Evolutionary conservation across 2,329 filamentous ascomycete genomes (phyloP), one percentile per base, ranked within the genome.

Genomic region (Sporothrix mexicana): DNA sequence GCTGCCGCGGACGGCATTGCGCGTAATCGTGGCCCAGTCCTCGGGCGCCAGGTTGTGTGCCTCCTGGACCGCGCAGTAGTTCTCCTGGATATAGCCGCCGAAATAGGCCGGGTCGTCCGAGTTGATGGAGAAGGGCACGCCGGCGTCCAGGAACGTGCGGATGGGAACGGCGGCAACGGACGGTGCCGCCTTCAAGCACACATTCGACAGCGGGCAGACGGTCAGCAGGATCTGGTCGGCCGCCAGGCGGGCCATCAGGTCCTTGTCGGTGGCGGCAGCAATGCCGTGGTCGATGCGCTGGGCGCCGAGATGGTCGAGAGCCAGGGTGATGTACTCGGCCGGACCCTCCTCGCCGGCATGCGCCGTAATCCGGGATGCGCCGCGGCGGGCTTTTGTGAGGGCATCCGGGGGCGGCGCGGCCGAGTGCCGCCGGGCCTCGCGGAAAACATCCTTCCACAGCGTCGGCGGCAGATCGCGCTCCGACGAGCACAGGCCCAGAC

Each of bases 301-400:
- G 57, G 89, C 88, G 25, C 85, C 83, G 59, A 94, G 85, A 43
- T 84, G 78, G 76, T 92, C 87, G 55, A 94, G 82, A 1, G 92
- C 90, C 36, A 85, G 84, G 30, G 82, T 81, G 76, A 95, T 90
- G 80, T 92, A 93, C 5, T 84, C 84, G 3, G 90, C 82, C 17
- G 91, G 90, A 0, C 91, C 92, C 78, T 95, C 92, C 80, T 95
- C 92, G 70, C 92, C 92, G 2, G 90, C 92, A 79, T 95, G 92
- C 2, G 92, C 89, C 0, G 92, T 95, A n/a, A 89, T 84, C 41
- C 84, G 82, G 3, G 69, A 25, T 2, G 68, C 70, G 17, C 70
- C 70, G 49, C 66, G 69, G 92, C 84, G 0, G 88, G 70, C 41
- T 10, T 17, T 20, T 43, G 43, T 20, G 45, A 20, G 13, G 20